A percentile compares a stretch with the other conserved stretches of the same genome.
Evolutionary conservation across 2,329 filamentous ascomycete species (phyloP).

Genomic region (Dactylellina parvicollis): DNA sequence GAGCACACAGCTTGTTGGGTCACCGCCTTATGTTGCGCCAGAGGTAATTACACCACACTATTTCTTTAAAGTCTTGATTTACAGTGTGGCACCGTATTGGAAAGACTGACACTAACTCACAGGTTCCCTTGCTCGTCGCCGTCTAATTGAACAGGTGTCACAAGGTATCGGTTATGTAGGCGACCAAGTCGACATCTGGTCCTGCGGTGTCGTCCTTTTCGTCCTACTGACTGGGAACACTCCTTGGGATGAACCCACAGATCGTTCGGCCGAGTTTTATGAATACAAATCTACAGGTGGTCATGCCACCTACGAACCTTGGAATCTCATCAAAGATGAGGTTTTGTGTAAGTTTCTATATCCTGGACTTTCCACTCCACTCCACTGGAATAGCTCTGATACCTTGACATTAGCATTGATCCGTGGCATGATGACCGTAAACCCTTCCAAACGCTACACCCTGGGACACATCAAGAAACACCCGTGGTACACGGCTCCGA

Average conservation of each 20-base stretch:
- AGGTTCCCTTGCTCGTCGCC: conserved; percentile 7
- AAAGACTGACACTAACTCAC: conserved; percentile 59
- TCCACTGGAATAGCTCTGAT: background rate
- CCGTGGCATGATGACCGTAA: conserved; percentile 89
- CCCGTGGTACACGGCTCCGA: conserved; percentile 90
- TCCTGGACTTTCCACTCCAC: background rate
- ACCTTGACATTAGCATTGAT: conserved; percentile 69
- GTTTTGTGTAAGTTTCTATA: conserved; percentile 67
- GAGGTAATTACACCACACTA: conserved; percentile 71
- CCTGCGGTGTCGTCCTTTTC: conserved; percentile 96
- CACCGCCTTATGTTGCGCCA: conserved; percentile 95
- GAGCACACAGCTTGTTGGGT: conserved; percentile 90
- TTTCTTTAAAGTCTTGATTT: background rate
- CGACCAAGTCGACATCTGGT: conserved; percentile 93
- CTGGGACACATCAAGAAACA: conserved; percentile 87
- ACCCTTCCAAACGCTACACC: conserved; percentile 79
- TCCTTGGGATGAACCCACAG: conserved; percentile 93
- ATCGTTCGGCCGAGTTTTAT: conserved; percentile 86
- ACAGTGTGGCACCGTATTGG: conserved; percentile 63
- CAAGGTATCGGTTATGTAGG: conserved; percentile 67
- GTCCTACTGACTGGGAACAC: conserved; percentile 95
- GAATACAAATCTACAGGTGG: conserved; percentile 84
- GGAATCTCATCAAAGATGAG: conserved; percentile 78
- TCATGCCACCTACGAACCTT: conserved; percentile 84
- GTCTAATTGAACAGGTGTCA: conserved; percentile 60